Conservation (phyloP, 768 basidiomycete genomes). For the Myochromella boudieri region DNA sequence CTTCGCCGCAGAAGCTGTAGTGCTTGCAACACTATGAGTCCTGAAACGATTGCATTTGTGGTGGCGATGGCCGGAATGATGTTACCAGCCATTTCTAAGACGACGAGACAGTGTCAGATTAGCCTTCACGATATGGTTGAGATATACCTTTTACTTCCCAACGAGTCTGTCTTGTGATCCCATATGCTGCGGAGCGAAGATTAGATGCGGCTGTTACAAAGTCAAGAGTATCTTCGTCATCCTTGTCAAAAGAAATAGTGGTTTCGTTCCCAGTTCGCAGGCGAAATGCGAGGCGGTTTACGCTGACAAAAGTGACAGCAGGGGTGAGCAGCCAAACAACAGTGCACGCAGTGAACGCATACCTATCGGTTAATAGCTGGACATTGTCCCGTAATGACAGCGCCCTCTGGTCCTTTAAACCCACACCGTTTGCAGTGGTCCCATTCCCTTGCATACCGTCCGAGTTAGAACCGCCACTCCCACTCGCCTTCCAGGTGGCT, state of each 20-base stretch:
- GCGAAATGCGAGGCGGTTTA: conserved; percentile 74
- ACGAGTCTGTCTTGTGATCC: conserved; percentile 83
- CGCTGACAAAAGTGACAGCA: conserved; percentile 43
- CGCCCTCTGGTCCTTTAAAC: conserved; percentile 81
- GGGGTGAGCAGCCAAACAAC: background rate
- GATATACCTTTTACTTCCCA: conserved; percentile 93
- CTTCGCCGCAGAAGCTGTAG: conserved; percentile 76
- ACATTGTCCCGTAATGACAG: conserved; percentile 81
- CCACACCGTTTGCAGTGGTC: too few relatives aligned
- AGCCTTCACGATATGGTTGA: background rate
- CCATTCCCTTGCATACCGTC: conserved; percentile 28
- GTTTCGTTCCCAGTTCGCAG: conserved; percentile 59
- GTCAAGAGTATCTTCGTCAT: conserved; percentile 95
- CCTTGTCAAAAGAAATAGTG: conserved; percentile 91
- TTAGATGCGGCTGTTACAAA: conserved; percentile 96
- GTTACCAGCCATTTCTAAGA: conserved; percentile 95
- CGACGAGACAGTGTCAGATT: background rate
- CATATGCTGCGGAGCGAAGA: conserved; percentile 86
- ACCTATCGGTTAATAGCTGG: conserved; percentile 85
- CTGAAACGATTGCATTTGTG: conserved; percentile 96
- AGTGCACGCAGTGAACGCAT: background rate
- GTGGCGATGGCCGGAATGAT: conserved; percentile 99
- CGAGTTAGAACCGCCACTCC: conserved; percentile 20
- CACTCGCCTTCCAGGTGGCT: conserved; percentile 8
- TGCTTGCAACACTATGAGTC: conserved; percentile 91